Conservation (phyloP, 179 eudicot species). For the Silene vulgaris region DNA sequence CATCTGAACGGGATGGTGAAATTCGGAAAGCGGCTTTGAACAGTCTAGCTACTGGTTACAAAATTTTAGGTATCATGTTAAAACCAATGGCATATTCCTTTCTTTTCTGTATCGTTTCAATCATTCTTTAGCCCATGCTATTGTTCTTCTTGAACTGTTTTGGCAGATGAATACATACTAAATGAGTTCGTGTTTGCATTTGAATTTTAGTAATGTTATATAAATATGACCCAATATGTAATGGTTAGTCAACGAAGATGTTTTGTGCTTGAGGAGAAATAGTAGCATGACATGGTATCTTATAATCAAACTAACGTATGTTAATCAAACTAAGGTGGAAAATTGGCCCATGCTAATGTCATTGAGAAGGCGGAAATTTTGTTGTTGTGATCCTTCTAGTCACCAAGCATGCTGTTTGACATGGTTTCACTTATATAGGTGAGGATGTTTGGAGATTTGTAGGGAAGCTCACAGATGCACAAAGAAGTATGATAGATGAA, state of each 20-base stretch:
- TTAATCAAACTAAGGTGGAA: not conserved
- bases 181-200: not conserved
- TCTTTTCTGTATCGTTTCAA: not conserved
- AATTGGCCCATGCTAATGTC: not conserved
- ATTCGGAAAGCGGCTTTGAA: slow-evolving; percentile 83
- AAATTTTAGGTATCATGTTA: slow-evolving; percentile 58
- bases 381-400: not conserved
- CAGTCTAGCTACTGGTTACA: slow-evolving; percentile 74
- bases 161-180: not conserved
- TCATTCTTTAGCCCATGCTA: not conserved
- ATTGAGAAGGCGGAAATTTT: not conserved
- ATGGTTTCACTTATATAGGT: slow-evolving; percentile 35
- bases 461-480: slow-evolving; percentile 92
- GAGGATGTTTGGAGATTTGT: slow-evolving; percentile 94
- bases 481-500: slow-evolving; percentile 93
- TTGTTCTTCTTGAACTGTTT: slow-evolving; percentile 1
- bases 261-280: not conserved
- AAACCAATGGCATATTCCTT: not conserved
- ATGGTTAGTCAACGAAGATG: not conserved
- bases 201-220: not conserved
- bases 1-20: slow-evolving; percentile 94
- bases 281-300: not conserved
- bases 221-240: not conserved
- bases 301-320: not conserved
- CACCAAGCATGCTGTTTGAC: not conserved